Base-by-base conservation (phyloP, 2,329 filamentous ascomycete genomes). In the Eutypa lata region DNA sequence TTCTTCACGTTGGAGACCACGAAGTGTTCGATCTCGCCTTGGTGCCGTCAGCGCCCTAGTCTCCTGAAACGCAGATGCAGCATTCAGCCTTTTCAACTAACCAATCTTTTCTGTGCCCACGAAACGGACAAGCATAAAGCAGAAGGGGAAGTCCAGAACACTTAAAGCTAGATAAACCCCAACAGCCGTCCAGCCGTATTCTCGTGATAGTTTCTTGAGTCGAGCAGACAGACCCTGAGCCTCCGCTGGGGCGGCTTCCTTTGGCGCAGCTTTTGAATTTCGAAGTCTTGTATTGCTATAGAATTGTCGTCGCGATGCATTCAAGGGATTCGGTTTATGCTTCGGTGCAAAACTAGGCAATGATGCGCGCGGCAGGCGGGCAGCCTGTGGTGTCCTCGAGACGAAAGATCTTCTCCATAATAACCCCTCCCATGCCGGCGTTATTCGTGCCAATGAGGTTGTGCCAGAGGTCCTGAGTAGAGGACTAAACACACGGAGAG, bases 181-280 rank as follows among this genome's bases (percentile, higher is more conserved):
- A 5, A 97, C 72, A 1, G 92, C 92, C 3, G 89, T 82, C 91
- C 92, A 97, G 40, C 94, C 94, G 71, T 99, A 99, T 71, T 97
- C 93, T 58, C 87, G 86, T 2, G 88, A 91, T 45, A 99, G 81
- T 68, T 90, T 91, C 72, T 87, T 91, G 67, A 97, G 75, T 24
- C 88, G 82, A 57, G 85, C 84, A 2, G 86, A 87, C 42, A 94
- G 70, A 7, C 85, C 82, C 13, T 61, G 61, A 1, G 64, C 59
- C 31, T 62, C 56, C 51, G 59, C 21, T 26, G 49, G 38, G 7
- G 57, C 37, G 19, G 57, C 2, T 26, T 58, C 56, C 42, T 56
- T 61, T 10, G 61, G 53, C 11, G 58, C 19, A 21, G 62, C 22
- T n/a, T 65, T 65, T 11, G 62, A 19, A 31, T 58, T 47, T 58